A percentile compares a stretch with the other conserved stretches of the same genome.
phyloP scores from a whole-genome alignment of 805 yeast species.

The Wickerhamomyces strasburgensis region DNA sequence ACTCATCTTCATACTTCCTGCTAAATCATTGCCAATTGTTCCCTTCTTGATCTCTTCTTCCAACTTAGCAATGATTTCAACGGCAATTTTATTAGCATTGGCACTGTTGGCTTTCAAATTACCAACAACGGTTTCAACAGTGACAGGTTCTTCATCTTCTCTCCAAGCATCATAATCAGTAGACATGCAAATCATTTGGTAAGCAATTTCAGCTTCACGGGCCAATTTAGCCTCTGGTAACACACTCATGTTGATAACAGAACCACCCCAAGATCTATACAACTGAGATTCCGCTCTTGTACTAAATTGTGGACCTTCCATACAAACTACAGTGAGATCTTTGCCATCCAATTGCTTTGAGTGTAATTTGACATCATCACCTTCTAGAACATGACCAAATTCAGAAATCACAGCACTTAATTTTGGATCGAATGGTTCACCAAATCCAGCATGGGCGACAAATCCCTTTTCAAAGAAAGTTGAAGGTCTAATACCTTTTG shows the following conservation, averaged over 20 bases:
- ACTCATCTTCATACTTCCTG: constrained; percentile 73
- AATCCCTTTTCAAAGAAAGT: constrained; percentile 84
- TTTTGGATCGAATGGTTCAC: constrained; percentile 87
- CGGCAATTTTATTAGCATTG: constrained; percentile 79
- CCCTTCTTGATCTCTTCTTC: constrained; percentile 57
- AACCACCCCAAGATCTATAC: constrained; percentile 85
- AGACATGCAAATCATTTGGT: constrained; percentile 98
- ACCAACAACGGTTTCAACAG: constrained; percentile 95
- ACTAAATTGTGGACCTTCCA: constrained; percentile 99
- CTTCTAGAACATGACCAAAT: constrained; percentile 48
- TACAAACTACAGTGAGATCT: constrained; percentile 84
- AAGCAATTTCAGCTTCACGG: constrained; percentile 92
- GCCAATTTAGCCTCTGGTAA: constrained; percentile 97
- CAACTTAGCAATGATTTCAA: constrained; percentile 59
- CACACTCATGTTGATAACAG: constrained; percentile 94
- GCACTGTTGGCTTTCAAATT: constrained; percentile 81
- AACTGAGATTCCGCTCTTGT: constrained; percentile 93
- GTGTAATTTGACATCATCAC: constrained; percentile 51
- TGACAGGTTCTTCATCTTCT: constrained; percentile 90
- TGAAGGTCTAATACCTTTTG: constrained; percentile 88
- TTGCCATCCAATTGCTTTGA: constrained; percentile 59
- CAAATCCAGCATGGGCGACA: constrained; percentile 96
- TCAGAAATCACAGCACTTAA: constrained; percentile 64
- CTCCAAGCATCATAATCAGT: constrained; percentile 99
- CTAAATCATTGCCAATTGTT: constrained; percentile 62